These are phyloP conservation scores for Neurospora discreta DNA, from an alignment of 495 filamentous ascomycete genomes.

Conservation along the genomic window DNA sequence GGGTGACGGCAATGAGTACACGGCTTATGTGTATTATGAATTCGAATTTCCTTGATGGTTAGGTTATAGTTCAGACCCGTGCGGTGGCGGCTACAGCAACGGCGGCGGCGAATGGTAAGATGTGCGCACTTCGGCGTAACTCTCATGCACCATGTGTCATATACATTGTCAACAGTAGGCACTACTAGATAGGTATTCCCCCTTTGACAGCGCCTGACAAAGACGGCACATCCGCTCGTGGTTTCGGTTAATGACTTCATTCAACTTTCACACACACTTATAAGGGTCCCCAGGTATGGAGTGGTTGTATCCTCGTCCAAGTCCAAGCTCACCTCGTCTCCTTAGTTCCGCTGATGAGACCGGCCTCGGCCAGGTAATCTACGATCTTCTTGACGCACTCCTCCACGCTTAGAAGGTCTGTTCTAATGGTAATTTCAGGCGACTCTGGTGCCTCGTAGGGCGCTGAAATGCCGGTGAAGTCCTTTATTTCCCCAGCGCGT, in stretches of 20 bases:
- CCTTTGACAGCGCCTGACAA: not conserved
- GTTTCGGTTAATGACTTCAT: not conserved
- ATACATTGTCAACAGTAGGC: not conserved
- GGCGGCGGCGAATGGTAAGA: not conserved
- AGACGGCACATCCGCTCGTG: not conserved
- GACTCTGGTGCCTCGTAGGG: slow-evolving; percentile 86
- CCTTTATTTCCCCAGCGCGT: slow-evolving; percentile 81
- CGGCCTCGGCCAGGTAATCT: slow-evolving; percentile 55
- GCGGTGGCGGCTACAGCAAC: not conserved
- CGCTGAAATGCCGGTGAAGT: slow-evolving; percentile 89
- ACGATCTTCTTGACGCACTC: slow-evolving; percentile 79
- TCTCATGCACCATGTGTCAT: not conserved
- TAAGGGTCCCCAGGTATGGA: not conserved
- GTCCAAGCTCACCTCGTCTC: slow-evolving; percentile 16
- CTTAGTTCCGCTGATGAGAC: slow-evolving; percentile 25
- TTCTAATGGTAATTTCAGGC: slow-evolving; percentile 77
- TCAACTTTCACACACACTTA: not conserved
- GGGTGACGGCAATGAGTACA: slow-evolving; percentile 74
- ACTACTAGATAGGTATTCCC: not conserved
- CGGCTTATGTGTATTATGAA: slow-evolving; percentile 94
- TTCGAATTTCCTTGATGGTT: slow-evolving; percentile 54
- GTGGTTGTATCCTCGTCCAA: not conserved
- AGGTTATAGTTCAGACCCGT: not conserved
- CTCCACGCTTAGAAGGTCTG: slow-evolving; percentile 64
- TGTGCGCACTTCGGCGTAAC: not conserved